These are phyloP conservation scores for Ceriops tagal DNA, from an alignment of 345 rosid genomes.

Conservation along the genomic window DNA sequence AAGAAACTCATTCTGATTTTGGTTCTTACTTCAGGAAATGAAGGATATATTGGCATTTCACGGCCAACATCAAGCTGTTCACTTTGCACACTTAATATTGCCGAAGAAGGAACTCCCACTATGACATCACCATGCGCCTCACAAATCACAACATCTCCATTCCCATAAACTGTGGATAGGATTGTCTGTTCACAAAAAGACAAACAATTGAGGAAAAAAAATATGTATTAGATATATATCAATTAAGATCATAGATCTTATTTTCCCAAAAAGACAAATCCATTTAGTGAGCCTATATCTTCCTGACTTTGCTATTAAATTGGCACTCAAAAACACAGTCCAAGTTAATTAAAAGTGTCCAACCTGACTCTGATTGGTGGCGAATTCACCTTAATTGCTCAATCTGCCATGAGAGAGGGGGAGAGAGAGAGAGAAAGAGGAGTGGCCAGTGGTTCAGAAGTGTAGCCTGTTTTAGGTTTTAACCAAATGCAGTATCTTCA, in stretches of 20 bases:
- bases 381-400: too few relatives aligned
- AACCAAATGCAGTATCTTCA: too few relatives aligned
- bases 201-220: conserved; percentile 8
- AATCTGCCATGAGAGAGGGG: too few relatives aligned
- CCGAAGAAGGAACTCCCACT: conserved; percentile 73
- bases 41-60: conserved; percentile 73
- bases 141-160: conserved; percentile 52
- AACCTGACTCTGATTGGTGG: too few relatives aligned
- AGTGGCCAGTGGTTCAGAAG: too few relatives aligned
- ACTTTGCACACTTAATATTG: conserved; percentile 64
- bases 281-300: not conserved
- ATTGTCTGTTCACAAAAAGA: conserved; percentile 50
- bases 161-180: conserved; percentile 61
- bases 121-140: conserved; percentile 53
- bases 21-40: conserved; percentile 68
- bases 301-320: not conserved
- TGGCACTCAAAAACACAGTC: not conserved
- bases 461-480: too few relatives aligned
- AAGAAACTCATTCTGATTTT: conserved; percentile 17
- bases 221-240: conserved; percentile 3
- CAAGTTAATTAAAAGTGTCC: too few relatives aligned
- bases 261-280: not conserved
- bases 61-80: conserved; percentile 71
- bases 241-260: not conserved
- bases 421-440: too few relatives aligned